A percentile compares a stretch with the other conserved stretches of the same genome.
phyloP scores from a whole-genome alignment of 2,329 filamentous ascomycete species.

The Clarireedia homoeocarpa region DNA sequence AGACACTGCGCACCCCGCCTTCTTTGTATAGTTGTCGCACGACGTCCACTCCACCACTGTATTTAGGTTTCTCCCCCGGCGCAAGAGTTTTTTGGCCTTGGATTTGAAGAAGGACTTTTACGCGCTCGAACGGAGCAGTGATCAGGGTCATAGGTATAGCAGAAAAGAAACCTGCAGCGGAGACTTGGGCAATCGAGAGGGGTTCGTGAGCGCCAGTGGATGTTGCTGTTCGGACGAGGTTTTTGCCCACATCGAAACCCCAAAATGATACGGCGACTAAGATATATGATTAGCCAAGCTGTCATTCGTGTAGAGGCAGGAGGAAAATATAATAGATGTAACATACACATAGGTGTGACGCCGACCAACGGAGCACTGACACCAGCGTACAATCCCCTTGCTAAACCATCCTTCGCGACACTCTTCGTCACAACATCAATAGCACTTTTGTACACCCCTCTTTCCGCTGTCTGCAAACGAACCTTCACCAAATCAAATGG shows the following conservation, averaged over 20 bases:
- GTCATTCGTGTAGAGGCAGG: neutral
- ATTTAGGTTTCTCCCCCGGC: conserved; percentile 87
- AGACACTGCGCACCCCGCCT: conserved; percentile 84
- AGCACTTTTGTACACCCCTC: conserved; percentile 82
- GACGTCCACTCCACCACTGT: conserved; percentile 80
- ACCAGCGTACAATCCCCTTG: conserved; percentile 85
- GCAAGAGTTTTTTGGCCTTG: conserved; percentile 82
- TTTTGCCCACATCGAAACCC: conserved; percentile 95
- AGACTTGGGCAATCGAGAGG: conserved; percentile 80
- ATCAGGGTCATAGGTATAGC: conserved; percentile 96
- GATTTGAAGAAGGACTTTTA: conserved; percentile 97
- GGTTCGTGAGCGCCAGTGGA: conserved; percentile 60
- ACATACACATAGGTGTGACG: conserved; percentile 97
- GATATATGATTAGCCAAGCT: conserved; percentile 2
- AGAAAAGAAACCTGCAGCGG: conserved; percentile 91
- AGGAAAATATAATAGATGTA: neutral
- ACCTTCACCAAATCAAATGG: conserved; percentile 98
- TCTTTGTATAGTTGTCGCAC: conserved; percentile 88
- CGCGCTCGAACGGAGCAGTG: conserved; percentile 97
- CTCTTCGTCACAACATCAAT: conserved; percentile 89
- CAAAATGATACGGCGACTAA: conserved; percentile 63
- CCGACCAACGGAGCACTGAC: conserved; percentile 91
- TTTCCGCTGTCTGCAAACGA: conserved; percentile 89
- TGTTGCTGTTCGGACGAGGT: conserved; percentile 60
- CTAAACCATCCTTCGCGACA: conserved; percentile 75